Base-by-base conservation (phyloP, 768 basidiomycete genomes). In the Collybia sp. region DNA sequence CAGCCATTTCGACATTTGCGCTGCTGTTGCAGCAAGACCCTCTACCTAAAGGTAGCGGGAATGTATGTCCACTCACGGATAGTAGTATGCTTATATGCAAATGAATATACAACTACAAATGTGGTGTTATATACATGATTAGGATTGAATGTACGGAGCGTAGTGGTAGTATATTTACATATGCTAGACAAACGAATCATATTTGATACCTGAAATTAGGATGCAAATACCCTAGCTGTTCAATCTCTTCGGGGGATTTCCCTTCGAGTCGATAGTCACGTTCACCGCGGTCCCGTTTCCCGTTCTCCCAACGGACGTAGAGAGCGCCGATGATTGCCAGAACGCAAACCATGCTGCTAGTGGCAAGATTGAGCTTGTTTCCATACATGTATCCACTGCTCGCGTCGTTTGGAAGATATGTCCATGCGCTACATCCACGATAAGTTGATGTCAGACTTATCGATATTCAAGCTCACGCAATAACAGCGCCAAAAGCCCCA, bases 401-500 rank as follows among this genome's bases (percentile, higher is more conserved):
- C 1, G 72, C 66, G 47, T 76, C 75, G 10, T 53, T 53, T 5
- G 73, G 71, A 11, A 74, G 54, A 47, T 76, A 76, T 6, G 73
- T 72, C 73, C 72, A 74, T 1, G 72, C 73, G 35, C 71, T 73
- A 45, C 2, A 44, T 2, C 17, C 20, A 5, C 9, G 30, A 18
- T 19, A 36, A 33, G 31, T 46, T 36, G 40, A 5, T 4, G 36
- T 10, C 1, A 12, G 34, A 25, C 13, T 15, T 20, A 20, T 37
- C 41, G 8, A 35, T 41, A 17, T 35, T 15, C 11, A 18, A 16
- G 57, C 69, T 43, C 53, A 73, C 74, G 70, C 70, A 18, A 76
- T 71, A 17, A 76, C 57, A 12, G 73, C 61, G n/a, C 73, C 73
- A 18, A 75, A 45, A 30, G 72, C 66, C 1, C 73, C 73, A 30